These are phyloP conservation scores for Vanilla planifolia DNA, from an alignment of 106 monocot species.

Conservation along the genomic window DNA sequence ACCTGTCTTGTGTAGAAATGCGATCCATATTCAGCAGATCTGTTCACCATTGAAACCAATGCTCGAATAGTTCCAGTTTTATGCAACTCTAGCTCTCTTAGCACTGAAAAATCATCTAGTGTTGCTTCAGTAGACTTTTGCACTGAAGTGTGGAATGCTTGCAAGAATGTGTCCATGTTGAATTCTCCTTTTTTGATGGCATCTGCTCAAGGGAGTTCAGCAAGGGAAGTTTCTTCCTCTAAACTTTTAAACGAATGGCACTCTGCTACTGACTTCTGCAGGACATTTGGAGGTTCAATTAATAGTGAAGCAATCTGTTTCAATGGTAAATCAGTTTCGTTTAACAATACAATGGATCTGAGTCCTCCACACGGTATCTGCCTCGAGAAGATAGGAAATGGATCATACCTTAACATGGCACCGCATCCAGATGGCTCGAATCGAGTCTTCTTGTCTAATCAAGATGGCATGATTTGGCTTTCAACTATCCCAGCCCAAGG, in stretches of 20 bases:
- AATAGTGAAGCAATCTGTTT: slow-evolving; percentile 59
- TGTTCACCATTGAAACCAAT: slow-evolving; percentile 33
- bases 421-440: slow-evolving; percentile 89
- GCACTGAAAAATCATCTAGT: slow-evolving; percentile 22
- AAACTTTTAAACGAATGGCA: slow-evolving; percentile 62
- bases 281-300: slow-evolving; percentile 44
- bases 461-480: slow-evolving; percentile 68
- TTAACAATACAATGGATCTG: slow-evolving; percentile 32
- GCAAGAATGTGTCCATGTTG: slow-evolving; percentile 37
- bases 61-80: slow-evolving; percentile 40
- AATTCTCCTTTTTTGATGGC: slow-evolving; percentile 66
- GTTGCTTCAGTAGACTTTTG: slow-evolving; percentile 43
- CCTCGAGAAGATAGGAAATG: slow-evolving; percentile 67
- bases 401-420: slow-evolving; percentile 60
- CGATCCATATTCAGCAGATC: slow-evolving; percentile 60
- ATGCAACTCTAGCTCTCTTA: slow-evolving; percentile 42
- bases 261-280: slow-evolving; percentile 64
- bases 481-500: slow-evolving; percentile 70
- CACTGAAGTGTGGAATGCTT: slow-evolving; percentile 56
- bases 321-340: slow-evolving; percentile 43
- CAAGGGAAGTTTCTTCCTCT: slow-evolving; percentile 40
- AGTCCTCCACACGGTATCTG: slow-evolving; percentile 64
- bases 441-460: slow-evolving; percentile 65
- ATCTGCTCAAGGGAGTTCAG: no score
- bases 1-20: slow-evolving; percentile 51